Evolutionary conservation across 2,329 filamentous ascomycete species (phyloP).

Genomic region (Ceratocystiopsis minuta): DNA sequence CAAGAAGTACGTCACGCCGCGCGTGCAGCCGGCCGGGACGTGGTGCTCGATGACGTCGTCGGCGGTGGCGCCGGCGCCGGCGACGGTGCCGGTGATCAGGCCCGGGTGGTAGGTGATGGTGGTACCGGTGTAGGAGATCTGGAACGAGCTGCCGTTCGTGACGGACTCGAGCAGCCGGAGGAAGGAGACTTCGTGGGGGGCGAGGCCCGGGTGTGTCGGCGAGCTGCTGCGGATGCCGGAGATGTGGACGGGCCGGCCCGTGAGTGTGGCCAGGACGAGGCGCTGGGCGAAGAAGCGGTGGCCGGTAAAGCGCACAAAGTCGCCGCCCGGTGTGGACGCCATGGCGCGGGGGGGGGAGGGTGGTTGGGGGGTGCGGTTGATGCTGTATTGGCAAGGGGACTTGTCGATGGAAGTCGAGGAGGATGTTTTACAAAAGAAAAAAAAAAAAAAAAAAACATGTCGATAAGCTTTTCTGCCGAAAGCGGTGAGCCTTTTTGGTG

Average conservation of each 20-base stretch:
- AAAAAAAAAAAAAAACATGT: too few species aligned
- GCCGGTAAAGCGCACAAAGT: constrained; percentile 48
- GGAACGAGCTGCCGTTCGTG: constrained; percentile 87
- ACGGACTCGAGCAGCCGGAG: constrained; percentile 83
- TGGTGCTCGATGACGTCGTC: constrained; percentile 67
- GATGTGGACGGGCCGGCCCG: constrained; percentile 75
- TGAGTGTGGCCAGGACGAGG: constrained; percentile 77
- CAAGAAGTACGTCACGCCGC: constrained; percentile 84
- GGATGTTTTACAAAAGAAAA: too few species aligned
- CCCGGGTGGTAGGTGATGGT: constrained; percentile 84
- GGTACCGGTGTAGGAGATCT: constrained; percentile 92
- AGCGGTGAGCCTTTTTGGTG: too few species aligned
- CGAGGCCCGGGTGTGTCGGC: constrained; percentile 71
- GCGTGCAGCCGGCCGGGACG: constrained; percentile 55
- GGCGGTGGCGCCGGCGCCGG: constrained; percentile 47
- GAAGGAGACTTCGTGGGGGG: constrained; percentile 86
- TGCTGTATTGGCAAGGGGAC: too few species aligned
- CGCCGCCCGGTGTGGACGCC: constrained; percentile 1
- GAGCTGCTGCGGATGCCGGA: constrained; percentile 83
- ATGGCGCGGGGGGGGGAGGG: background rate
- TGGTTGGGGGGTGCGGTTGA: too few species aligned
- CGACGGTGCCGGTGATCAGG: constrained; percentile 69
- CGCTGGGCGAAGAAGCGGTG: constrained; percentile 71
- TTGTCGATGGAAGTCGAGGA: too few species aligned
- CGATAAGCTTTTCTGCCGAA: too few species aligned